phyloP scores from a whole-genome alignment of 257 asterid genomes.

The Plantago major region DNA sequence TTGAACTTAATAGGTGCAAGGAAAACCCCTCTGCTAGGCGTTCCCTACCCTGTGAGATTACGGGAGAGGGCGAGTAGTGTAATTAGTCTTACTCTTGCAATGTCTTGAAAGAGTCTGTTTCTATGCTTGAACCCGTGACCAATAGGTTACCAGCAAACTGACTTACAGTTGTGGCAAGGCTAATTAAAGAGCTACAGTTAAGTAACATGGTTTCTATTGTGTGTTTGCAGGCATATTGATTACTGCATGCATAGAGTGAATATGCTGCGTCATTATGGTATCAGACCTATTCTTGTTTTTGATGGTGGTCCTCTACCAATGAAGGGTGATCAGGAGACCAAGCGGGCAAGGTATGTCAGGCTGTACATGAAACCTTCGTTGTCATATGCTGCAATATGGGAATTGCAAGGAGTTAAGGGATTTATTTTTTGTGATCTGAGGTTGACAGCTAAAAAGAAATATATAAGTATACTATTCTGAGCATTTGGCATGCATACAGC shows the following conservation, averaged over 20 bases:
- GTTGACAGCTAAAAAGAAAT: too few species aligned
- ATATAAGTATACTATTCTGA: not conserved
- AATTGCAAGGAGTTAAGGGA: not conserved
- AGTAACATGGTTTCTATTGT: constrained; percentile 7
- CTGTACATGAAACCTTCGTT: constrained; percentile 2
- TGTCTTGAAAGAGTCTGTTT: not conserved
- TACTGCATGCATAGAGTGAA: constrained; percentile 97
- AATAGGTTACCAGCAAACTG: too few species aligned
- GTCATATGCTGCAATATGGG: constrained; percentile 15
- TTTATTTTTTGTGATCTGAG: not conserved
- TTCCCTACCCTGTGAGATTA: too few species aligned
- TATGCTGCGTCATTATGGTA: constrained; percentile 75
- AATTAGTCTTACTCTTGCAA: too few species aligned
- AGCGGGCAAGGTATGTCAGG: constrained; percentile 67
- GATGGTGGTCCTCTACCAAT: constrained; percentile 94
- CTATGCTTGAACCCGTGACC: not conserved
- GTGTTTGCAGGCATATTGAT: constrained; percentile 67
- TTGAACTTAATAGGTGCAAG: too few species aligned
- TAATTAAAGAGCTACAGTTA: constrained; percentile 7
- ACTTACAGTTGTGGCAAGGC: not conserved
- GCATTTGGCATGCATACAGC: constrained; percentile 4
- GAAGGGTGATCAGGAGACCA: constrained; percentile 88
- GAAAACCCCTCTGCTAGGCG: too few species aligned
- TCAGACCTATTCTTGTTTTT: constrained; percentile 84
- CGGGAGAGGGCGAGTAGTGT: too few species aligned